Evolutionary conservation across 768 basidiomycete genomes (phyloP).

Genomic region (Tylopilus intermedius): DNA sequence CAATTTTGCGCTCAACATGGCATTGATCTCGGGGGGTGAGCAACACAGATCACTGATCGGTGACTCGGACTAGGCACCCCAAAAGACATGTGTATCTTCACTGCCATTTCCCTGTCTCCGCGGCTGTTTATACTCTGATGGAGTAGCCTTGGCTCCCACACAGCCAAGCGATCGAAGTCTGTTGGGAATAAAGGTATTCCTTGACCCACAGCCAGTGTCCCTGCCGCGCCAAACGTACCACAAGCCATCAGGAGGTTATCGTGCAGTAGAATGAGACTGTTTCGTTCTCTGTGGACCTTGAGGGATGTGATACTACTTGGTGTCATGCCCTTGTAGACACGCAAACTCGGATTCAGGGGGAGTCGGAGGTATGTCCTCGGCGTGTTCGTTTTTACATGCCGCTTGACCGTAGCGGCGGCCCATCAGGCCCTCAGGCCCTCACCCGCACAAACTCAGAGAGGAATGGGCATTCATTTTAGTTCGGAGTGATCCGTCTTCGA

Average conservation of each 20-base stretch:
- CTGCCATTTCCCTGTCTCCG: background rate
- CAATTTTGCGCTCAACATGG: background rate
- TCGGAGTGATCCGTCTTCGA: background rate
- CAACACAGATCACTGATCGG: too few species aligned
- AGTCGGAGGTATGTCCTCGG: background rate
- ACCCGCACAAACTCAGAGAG: background rate
- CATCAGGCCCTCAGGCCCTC: background rate
- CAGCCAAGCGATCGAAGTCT: background rate
- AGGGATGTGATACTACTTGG: background rate
- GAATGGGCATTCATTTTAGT: background rate
- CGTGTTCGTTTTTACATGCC: background rate
- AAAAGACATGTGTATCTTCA: background rate
- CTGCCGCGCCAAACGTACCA: too few species aligned
- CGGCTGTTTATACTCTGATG: background rate
- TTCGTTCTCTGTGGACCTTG: too few species aligned
- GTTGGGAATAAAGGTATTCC: background rate
- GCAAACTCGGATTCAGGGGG: background rate
- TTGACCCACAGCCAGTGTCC: background rate
- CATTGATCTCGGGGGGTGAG: too few species aligned
- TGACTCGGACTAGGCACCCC: background rate
- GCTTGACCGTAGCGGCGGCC: background rate
- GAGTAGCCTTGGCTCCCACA: background rate
- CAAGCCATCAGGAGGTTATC: background rate
- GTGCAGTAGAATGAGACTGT: background rate
- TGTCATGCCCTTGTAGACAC: too few species aligned